A percentile compares a stretch with the other conserved stretches of the same genome.
Conservation (phyloP, 306 rosid genomes). For the Begonia fuchsioides region DNA sequence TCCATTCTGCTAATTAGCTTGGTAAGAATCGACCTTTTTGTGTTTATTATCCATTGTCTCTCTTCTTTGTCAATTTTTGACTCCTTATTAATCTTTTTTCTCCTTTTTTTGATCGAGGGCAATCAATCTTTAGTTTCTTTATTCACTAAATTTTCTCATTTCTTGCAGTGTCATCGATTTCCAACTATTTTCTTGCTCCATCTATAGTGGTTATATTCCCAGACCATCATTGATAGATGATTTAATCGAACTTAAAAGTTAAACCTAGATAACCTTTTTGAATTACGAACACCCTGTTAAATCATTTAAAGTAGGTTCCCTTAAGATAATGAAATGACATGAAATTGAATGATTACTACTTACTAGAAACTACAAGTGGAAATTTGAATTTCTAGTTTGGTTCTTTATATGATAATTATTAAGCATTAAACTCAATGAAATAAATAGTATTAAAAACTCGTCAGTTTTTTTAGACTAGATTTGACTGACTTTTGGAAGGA, state of each 20-base stretch:
- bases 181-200: neutral
- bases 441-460: no score
- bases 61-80: neutral
- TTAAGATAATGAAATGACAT: neutral
- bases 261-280: conserved; percentile 4
- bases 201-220: neutral
- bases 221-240: neutral
- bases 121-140: neutral
- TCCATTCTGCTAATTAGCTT: no score
- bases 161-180: neutral
- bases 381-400: no score
- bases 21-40: no score
- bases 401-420: no score
- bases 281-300: neutral
- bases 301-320: neutral
- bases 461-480: no score
- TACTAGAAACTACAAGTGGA: no score
- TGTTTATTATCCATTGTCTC: neutral
- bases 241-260: conserved; percentile 4
- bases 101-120: neutral
- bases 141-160: neutral
- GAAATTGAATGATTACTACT: neutral
- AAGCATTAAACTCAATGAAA: no score
- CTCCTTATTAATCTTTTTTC: neutral
- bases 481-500: no score